phyloP scores from a whole-genome alignment of 1,139 yeast genomes.

The Candida sp. region DNA sequence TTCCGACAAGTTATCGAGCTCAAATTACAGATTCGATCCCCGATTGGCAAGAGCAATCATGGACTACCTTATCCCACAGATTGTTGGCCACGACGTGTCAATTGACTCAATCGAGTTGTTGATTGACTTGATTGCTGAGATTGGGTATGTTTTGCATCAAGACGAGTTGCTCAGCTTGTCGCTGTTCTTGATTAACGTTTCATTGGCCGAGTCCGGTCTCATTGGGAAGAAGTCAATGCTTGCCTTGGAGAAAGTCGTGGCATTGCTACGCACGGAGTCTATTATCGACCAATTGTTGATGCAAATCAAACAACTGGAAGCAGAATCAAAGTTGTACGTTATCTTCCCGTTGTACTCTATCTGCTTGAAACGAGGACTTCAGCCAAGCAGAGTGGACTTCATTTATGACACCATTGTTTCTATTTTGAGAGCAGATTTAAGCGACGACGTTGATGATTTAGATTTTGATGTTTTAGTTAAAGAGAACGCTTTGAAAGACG shows the following conservation, averaged over 20 bases:
- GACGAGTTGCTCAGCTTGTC: slow-evolving; percentile 44
- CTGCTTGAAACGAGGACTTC: slow-evolving; percentile 15
- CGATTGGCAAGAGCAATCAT: slow-evolving; percentile 24
- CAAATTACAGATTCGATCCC: slow-evolving; percentile 16
- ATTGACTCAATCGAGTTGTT: slow-evolving; percentile 70
- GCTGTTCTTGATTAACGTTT: slow-evolving; percentile 37
- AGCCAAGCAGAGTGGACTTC: slow-evolving; percentile 5
- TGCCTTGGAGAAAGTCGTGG: slow-evolving; percentile 55
- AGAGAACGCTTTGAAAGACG: slow-evolving; percentile 47
- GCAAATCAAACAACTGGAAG: slow-evolving; percentile 3
- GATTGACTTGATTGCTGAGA: slow-evolving; percentile 57
- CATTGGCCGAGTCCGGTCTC: slow-evolving; percentile 50
- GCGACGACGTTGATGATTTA: slow-evolving; percentile 41
- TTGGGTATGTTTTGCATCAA: slow-evolving; percentile 52
- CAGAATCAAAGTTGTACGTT: slow-evolving; percentile 8
- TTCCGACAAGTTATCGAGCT: slow-evolving; percentile 17
- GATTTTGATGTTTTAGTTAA: slow-evolving; percentile 43
- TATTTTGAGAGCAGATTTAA: slow-evolving; percentile 4
- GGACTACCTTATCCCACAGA: slow-evolving; percentile 23
- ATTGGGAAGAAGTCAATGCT: slow-evolving; percentile 57
- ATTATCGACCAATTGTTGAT: slow-evolving; percentile 16
- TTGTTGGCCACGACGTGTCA: slow-evolving; percentile 28
- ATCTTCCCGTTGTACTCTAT: slow-evolving; percentile 17
- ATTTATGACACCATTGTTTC: slow-evolving; percentile 10
- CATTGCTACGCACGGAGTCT: slow-evolving; percentile 24